A percentile compares a stretch with the other conserved stretches of the same genome.
phyloP scores from a whole-genome alignment of 1,284 basidiomycete species.

The Ganoderma leucocontextum region DNA sequence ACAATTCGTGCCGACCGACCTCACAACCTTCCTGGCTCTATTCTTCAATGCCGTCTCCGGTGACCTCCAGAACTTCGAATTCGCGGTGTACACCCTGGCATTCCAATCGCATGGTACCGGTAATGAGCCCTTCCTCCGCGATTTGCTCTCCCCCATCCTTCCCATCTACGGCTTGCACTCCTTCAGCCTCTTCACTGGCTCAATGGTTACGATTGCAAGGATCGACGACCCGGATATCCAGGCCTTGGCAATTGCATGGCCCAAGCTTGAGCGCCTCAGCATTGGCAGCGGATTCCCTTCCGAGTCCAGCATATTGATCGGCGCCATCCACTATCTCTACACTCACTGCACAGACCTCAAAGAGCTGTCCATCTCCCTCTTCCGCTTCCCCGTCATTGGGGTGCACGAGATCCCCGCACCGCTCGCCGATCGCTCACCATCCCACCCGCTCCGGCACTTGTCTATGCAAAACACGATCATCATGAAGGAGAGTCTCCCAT shows the following conservation, averaged over 20 bases:
- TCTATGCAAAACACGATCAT: background rate
- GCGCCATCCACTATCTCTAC: background rate
- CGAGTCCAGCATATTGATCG: background rate
- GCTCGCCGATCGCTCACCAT: background rate
- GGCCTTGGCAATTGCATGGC: background rate
- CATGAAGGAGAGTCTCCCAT: background rate
- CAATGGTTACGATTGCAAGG: background rate
- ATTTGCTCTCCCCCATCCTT: background rate
- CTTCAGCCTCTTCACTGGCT: background rate
- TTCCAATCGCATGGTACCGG: background rate
- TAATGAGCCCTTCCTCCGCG: background rate
- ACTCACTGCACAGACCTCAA: background rate
- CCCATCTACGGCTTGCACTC: background rate
- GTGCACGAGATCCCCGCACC: background rate
- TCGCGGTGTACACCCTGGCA: background rate
- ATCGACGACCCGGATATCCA: background rate
- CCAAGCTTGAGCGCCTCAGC: background rate
- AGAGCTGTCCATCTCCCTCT: background rate
- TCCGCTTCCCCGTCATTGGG: background rate
- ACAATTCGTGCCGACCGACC: background rate
- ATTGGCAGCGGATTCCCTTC: background rate
- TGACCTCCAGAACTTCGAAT: background rate
- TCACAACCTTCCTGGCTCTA: background rate
- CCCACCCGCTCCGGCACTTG: background rate
- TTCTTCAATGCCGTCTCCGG: background rate